Conservation (phyloP, 2,329 filamentous ascomycete genomes). For the Ophiostoma piceae region DNA sequence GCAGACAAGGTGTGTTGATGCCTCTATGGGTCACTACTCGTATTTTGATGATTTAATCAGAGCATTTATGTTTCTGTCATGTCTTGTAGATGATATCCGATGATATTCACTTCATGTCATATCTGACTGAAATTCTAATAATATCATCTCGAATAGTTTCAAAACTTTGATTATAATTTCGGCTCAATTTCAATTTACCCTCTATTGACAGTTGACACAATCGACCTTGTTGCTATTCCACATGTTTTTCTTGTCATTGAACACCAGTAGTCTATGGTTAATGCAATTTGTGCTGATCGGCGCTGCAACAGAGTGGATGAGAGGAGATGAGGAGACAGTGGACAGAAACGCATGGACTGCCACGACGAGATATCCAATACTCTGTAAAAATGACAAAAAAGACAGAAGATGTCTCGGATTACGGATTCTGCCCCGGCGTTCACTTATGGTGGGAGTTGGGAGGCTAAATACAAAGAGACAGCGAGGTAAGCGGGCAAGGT, state of each 20-base stretch:
- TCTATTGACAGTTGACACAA: background rate
- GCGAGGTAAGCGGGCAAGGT: background rate
- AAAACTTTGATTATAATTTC: background rate
- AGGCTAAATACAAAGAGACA: background rate
- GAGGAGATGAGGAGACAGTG: conserved; percentile 2
- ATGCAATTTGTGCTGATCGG: conserved; percentile 1
- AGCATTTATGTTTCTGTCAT: no score
- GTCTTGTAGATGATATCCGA: no score
- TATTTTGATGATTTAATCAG: background rate
- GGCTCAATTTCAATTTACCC: background rate
- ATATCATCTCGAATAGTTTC: background rate
- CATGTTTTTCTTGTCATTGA: background rate
- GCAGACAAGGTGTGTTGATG: background rate
- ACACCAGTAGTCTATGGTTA: background rate
- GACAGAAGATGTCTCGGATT: background rate
- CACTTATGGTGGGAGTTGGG: background rate
- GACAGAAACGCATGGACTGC: background rate
- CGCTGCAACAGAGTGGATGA: conserved; percentile 2
- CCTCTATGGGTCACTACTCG: background rate
- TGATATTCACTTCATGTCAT: background rate
- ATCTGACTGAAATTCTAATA: background rate
- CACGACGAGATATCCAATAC: background rate
- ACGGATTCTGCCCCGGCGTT: background rate
- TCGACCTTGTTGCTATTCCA: background rate
- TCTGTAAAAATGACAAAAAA: no score